phyloP scores from a whole-genome alignment of 805 yeast species.

The Candida schatavii region DNA sequence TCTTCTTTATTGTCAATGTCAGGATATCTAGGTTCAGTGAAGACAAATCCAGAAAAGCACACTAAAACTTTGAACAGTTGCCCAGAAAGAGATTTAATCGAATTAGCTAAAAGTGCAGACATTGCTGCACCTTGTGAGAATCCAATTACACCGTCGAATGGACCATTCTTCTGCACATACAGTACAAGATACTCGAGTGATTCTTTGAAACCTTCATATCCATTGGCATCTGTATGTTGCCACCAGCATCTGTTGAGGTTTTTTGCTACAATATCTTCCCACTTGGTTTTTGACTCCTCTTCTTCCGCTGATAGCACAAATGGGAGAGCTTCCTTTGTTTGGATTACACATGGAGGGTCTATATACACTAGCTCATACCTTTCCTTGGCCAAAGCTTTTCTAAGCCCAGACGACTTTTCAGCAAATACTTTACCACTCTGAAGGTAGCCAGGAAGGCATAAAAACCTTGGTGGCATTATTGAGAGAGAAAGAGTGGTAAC shows the following conservation, averaged over 20 bases:
- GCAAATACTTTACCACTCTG: constrained; percentile 34
- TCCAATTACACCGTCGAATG: constrained; percentile 41
- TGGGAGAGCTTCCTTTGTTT: constrained; percentile 24
- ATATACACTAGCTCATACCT: constrained; percentile 29
- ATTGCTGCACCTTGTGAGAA: constrained; percentile 44
- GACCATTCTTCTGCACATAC: constrained; percentile 34
- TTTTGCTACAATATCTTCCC: constrained; percentile 27
- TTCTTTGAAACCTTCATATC: constrained; percentile 27
- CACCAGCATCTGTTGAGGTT: constrained; percentile 39
- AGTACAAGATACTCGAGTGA: constrained; percentile 23
- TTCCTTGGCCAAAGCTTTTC: constrained; percentile 26
- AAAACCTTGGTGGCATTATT: constrained; percentile 10
- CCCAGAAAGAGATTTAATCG: neutral
- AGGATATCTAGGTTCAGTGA: constrained; percentile 21
- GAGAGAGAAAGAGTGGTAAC: too few relatives aligned
- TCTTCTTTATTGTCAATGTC: constrained; percentile 9
- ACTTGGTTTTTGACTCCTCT: constrained; percentile 24
- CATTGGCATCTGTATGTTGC: constrained; percentile 16
- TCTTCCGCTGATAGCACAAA: constrained; percentile 23
- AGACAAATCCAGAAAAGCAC: constrained; percentile 35
- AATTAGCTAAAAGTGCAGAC: constrained; percentile 28
- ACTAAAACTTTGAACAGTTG: constrained; percentile 25
- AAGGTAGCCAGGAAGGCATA: constrained; percentile 38
- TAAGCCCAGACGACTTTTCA: constrained; percentile 30
- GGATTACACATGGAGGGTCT: constrained; percentile 29